phyloP scores from a whole-genome alignment of 192 early-diverging fungal genomes.

The Chytriomyces sp. region DNA sequence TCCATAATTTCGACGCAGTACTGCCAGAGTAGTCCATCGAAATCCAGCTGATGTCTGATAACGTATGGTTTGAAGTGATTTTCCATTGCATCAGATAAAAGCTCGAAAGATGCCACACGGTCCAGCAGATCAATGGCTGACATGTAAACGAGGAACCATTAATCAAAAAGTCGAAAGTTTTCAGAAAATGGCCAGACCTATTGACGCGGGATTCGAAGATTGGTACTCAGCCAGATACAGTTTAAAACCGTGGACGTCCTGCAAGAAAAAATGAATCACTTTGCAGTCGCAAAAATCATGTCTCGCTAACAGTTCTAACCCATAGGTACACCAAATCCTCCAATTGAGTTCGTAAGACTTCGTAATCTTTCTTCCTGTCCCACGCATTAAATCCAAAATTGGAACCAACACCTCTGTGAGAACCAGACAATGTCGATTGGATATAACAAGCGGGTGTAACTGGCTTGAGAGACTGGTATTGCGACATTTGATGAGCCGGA shows the following conservation, averaged over 20 bases:
- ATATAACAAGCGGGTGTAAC: conserved; percentile 44
- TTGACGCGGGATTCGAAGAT: conserved; percentile 46
- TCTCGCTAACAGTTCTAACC: neutral
- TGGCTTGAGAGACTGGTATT: conserved; percentile 25
- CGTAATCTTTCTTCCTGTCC: conserved; percentile 32
- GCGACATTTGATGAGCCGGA: neutral
- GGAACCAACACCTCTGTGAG: conserved; percentile 29
- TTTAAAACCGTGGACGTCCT: conserved; percentile 50
- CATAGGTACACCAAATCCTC: conserved; percentile 62
- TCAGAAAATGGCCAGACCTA: conserved; percentile 34
- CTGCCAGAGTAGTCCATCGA: conserved; percentile 54
- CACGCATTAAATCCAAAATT: conserved; percentile 38
- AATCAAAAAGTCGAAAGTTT: conserved; percentile 13
- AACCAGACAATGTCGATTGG: conserved; percentile 31
- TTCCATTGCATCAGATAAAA: conserved; percentile 56
- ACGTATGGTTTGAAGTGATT: conserved; percentile 66
- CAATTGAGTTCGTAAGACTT: conserved; percentile 55
- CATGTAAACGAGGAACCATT: neutral
- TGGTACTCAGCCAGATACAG: conserved; percentile 61
- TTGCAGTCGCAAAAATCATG: too few relatives aligned
- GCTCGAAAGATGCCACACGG: conserved; percentile 64
- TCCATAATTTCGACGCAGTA: conserved; percentile 69
- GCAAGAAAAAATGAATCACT: neutral
- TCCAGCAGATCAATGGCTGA: conserved; percentile 66
- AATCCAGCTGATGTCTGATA: conserved; percentile 54